phyloP scores from a whole-genome alignment of 345 rosid genomes.

The Trapa bicornis region DNA sequence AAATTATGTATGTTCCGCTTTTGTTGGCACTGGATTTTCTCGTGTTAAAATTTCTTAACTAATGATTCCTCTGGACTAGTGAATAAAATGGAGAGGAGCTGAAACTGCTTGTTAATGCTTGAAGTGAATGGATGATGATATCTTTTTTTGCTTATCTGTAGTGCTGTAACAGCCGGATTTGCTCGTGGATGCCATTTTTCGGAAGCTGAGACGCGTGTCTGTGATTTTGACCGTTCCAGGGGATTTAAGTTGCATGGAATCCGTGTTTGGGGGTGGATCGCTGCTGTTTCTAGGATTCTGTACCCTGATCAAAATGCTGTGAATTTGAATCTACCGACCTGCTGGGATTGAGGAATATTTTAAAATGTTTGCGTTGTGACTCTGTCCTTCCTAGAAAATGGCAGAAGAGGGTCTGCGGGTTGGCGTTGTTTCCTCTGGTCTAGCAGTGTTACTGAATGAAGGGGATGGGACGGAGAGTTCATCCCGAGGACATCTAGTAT shows the following conservation, averaged over 20 bases:
- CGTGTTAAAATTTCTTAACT: neutral
- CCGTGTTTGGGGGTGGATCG: neutral
- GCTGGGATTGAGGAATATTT: neutral
- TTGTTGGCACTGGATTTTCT: neutral
- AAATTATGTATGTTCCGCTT: neutral
- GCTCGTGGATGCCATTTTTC: neutral
- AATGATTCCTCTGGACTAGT: neutral
- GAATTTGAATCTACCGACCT: neutral
- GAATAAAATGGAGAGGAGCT: neutral
- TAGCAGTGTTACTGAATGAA: constrained; percentile 61
- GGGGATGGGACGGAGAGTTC: constrained; percentile 47
- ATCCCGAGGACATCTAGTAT: constrained; percentile 47
- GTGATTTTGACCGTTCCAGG: neutral
- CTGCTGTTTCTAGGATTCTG: neutral
- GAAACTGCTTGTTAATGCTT: neutral
- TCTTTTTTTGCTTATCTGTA: neutral
- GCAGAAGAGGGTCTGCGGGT: constrained; percentile 62
- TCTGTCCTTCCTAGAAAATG: constrained; percentile 29
- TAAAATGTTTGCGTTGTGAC: constrained; percentile 1
- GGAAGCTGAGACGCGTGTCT: neutral
- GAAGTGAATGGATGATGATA: neutral
- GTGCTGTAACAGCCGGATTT: neutral
- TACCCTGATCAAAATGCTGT: neutral
- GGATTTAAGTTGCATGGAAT: neutral
- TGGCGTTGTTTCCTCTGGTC: constrained; percentile 73